Percentiles rank a stretch among this genome's conserved stretches.
Conservation (phyloP, 169 alveolate species). For the Miamiensis avidus region DNA sequence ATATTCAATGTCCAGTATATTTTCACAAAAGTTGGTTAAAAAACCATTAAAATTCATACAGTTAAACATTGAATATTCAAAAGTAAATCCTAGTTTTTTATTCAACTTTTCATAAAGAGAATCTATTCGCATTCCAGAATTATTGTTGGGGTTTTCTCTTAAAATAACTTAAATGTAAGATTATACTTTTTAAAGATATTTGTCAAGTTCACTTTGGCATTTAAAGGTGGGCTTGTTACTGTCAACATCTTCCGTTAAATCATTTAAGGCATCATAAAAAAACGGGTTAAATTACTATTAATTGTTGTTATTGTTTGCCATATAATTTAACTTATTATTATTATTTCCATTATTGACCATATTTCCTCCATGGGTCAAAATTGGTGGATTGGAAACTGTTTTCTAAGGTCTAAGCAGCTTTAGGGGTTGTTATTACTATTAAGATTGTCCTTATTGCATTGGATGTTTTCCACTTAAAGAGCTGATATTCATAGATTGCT, state of each 20-base stretch:
- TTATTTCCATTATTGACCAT: no score
- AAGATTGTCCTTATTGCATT: no score
- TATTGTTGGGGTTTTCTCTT: not conserved
- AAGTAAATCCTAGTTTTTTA: no score
- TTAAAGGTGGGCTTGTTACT: not conserved
- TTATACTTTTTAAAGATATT: no score
- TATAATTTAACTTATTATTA: no score
- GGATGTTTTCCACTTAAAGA: no score
- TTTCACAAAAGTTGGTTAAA: not conserved
- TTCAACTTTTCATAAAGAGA: not conserved
- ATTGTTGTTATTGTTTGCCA: not conserved
- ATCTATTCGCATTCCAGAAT: not conserved
- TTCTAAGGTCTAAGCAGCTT: no score
- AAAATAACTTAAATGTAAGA: no score
- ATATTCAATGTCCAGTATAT: not conserved
- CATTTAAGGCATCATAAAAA: no score
- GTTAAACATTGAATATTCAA: not conserved
- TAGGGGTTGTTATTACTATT: not conserved
- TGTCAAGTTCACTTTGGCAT: not conserved
- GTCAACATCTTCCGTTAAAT: not conserved
- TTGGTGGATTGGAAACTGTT: no score
- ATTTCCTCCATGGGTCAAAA: no score
- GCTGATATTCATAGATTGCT: not conserved
- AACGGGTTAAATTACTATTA: not conserved
- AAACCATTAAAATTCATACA: not conserved